A percentile compares a stretch with the other conserved stretches of the same genome.
These are phyloP conservation scores for Nectriaceae sp. DNA, from an alignment of 2,329 filamentous ascomycete species.

Conservation along the genomic window DNA sequence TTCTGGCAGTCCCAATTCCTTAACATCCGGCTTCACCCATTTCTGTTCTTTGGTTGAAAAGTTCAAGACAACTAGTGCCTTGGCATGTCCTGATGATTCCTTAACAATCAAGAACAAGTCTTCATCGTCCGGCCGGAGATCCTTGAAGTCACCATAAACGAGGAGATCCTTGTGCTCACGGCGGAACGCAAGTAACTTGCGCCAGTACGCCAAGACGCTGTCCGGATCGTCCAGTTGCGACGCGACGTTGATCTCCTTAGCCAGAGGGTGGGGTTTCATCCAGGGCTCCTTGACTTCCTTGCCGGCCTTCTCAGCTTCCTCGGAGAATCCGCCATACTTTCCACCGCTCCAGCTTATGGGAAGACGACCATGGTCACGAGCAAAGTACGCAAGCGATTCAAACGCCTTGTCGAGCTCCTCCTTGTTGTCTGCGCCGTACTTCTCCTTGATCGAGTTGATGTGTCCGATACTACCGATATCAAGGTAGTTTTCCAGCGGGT, in stretches of 20 bases:
- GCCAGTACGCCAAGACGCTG: conserved; percentile 38
- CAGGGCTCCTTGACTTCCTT: conserved; percentile 31
- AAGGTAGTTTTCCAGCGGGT: conserved; percentile 57
- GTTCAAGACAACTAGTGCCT: conserved; percentile 34
- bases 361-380: conserved; percentile 65
- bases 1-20: too few relatives aligned
- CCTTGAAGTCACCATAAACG: conserved; percentile 38
- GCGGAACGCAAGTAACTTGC: conserved; percentile 30
- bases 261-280: conserved; percentile 36
- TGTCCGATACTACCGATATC: conserved; percentile 47
- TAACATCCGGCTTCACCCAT: too few relatives aligned
- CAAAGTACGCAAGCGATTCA: conserved; percentile 33
- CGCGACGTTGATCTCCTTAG: conserved; percentile 54
- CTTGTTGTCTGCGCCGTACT: conserved; percentile 30
- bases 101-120: conserved; percentile 34
- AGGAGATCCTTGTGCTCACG: conserved; percentile 33
- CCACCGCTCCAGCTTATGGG: conserved; percentile 64
- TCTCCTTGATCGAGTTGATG: conserved; percentile 10
- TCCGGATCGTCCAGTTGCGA: conserved; percentile 47
- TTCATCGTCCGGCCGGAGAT: conserved; percentile 24
- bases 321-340: conserved; percentile 37
- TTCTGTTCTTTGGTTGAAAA: conserved; percentile 32
- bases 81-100: conserved; percentile 26
- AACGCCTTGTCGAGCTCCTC: conserved; percentile 39
- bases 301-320: conserved; percentile 35